These are phyloP conservation scores for Eragrostis tef DNA, from an alignment of 202 grass and related monocot species.

Conservation along the genomic window DNA sequence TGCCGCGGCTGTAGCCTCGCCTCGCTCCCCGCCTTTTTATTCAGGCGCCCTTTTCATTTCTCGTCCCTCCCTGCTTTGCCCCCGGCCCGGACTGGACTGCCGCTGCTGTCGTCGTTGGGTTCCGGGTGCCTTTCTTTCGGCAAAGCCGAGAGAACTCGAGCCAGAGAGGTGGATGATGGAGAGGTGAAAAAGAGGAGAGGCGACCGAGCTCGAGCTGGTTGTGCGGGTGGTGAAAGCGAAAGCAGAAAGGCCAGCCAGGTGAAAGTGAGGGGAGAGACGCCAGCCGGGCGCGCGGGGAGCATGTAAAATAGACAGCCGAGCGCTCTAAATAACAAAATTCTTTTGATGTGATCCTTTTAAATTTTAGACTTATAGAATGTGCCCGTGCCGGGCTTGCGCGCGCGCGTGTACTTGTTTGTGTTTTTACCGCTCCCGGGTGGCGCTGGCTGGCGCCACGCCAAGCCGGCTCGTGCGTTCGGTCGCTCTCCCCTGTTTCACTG, in stretches of 20 bases:
- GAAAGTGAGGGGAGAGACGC: neutral
- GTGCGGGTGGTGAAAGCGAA: conserved; percentile 55
- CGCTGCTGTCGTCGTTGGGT: conserved; percentile 29
- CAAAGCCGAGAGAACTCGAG: conserved; percentile 36
- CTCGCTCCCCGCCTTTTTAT: conserved; percentile 40
- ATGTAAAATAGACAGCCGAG: conserved; percentile 38
- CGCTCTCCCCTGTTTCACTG: too few species aligned
- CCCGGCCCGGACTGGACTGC: neutral
- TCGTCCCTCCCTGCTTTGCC: conserved; percentile 34
- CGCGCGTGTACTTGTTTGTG: too few species aligned
- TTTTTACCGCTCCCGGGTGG: neutral
- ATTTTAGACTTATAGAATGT: too few species aligned
- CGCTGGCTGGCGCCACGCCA: too few species aligned
- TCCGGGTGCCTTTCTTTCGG: conserved; percentile 68
- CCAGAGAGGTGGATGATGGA: neutral
- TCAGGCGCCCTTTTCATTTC: conserved; percentile 10
- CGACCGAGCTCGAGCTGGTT: conserved; percentile 5
- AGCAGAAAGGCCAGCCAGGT: conserved; percentile 23
- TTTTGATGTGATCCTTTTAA: too few species aligned
- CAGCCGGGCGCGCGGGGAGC: neutral
- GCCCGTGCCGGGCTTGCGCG: too few species aligned
- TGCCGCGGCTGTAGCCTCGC: conserved; percentile 53
- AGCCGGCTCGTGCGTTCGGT: too few species aligned
- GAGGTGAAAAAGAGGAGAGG: neutral
- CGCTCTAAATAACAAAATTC: too few species aligned